Conservation (phyloP, 768 basidiomycete species). For the Mycena capillaripes region DNA sequence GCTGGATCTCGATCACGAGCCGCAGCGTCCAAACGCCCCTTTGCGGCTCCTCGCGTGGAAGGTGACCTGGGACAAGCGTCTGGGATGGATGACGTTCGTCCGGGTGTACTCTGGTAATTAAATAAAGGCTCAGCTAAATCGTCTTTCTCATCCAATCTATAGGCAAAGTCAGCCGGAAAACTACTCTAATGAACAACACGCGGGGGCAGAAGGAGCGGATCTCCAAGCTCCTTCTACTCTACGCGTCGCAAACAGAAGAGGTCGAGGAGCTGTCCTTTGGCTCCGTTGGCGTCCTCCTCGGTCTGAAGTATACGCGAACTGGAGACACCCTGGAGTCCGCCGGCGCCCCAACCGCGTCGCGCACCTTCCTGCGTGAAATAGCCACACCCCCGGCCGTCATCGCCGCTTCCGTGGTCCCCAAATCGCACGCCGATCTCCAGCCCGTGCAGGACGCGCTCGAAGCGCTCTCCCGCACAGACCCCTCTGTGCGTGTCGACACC, state of each 20-base stretch:
- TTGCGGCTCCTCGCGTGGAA: constrained; percentile 88
- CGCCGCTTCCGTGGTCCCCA: constrained; percentile 85
- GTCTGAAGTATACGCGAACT: constrained; percentile 86
- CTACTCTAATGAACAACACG: constrained; percentile 71
- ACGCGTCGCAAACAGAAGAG: constrained; percentile 82
- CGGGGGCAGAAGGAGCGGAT: constrained; percentile 80
- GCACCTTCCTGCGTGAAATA: constrained; percentile 70
- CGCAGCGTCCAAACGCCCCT: constrained; percentile 60
- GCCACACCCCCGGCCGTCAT: constrained; percentile 87
- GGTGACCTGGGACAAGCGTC: constrained; percentile 85
- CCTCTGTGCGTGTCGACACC: constrained; percentile 84
- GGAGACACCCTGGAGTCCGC: constrained; percentile 85
- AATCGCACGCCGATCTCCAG: constrained; percentile 82
- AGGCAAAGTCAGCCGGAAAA: constrained; percentile 80
- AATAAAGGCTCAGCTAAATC: background rate
- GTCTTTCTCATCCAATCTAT: constrained; percentile 45
- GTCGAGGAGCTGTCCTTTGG: constrained; percentile 87
- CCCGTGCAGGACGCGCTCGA: constrained; percentile 84
- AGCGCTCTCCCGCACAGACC: constrained; percentile 86
- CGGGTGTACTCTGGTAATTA: constrained; percentile 86
- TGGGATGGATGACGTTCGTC: constrained; percentile 95
- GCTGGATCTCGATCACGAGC: constrained; percentile 68
- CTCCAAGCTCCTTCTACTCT: constrained; percentile 82
- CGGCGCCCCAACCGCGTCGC: constrained; percentile 53
- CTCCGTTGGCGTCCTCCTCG: constrained; percentile 87